Evolutionary conservation across 768 basidiomycete genomes (phyloP), one percentile per base, ranked within the genome.

Genomic region (Hirschioporus abietinus): DNA sequence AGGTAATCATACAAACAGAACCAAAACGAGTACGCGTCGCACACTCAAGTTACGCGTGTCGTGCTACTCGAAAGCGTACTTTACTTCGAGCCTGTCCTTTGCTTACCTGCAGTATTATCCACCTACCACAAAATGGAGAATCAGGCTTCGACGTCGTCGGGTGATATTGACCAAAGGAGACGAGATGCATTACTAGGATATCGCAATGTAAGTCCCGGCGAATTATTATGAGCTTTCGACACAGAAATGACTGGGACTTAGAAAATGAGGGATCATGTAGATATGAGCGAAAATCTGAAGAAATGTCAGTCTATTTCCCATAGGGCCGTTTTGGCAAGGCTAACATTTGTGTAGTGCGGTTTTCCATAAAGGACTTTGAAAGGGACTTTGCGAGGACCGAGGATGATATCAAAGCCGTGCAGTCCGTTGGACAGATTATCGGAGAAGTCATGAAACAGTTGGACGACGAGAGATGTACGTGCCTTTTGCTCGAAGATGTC

Each of bases 371-470:
- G 74, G 89, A 93, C 66, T 78, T 98, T 12, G 91, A 96, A 76
- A 91, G 90, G 72, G 91, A 89, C 60, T 99, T 87, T 73, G 93
- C 88, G 71, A 95, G 96, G 83, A 96, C 95, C 0, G 97, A 99
- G 78, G 95, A 99, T 27, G 96, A 99, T 73, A 96, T 99, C 79
- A 99, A 98, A 79, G 97, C 97, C 58, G 90, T 99, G 18, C 97
- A 99, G 75, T 96, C 93, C 8, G 97, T 99, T 17, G 97, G 97
- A 34, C 97, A 99, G 80, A 98, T 99, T 70, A 96, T 99, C 65
- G 97, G 95, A 68, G 97, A 99, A 79, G 94, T 99, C 66, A 90
- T 99, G 88, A 98, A 98, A 78, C 96, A 99, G 76, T 81, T 99
- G 10, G 97, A 99, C 73, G 95, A 97, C 69, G 96, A 99, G 78